These are phyloP conservation scores for Melaleuca alternifolia DNA, from an alignment of 345 rosid genomes.

Conservation along the genomic window DNA sequence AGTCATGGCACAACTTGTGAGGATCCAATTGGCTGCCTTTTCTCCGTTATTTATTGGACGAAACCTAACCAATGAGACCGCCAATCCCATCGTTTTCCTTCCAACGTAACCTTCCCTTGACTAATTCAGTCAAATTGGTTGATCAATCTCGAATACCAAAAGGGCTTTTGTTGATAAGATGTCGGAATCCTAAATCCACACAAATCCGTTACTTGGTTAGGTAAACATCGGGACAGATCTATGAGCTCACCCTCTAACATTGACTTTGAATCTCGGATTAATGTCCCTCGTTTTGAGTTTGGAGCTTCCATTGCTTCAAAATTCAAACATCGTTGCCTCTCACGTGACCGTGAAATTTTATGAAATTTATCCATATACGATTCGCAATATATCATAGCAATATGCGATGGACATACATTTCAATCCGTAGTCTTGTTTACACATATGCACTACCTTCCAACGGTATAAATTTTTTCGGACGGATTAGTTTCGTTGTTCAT, in stretches of 20 bases:
- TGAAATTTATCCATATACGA: neutral
- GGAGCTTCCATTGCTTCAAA: neutral
- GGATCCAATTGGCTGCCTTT: neutral
- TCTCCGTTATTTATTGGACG: neutral
- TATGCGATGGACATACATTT: neutral
- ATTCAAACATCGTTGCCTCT: neutral
- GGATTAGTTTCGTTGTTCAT: neutral
- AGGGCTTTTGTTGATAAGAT: neutral
- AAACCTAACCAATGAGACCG: neutral
- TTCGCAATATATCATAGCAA: neutral
- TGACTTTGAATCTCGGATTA: neutral
- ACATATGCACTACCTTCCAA: accelerated
- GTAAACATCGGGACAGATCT: neutral
- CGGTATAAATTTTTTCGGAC: neutral
- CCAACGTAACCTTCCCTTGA: neutral
- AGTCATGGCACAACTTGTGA: neutral
- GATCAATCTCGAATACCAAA: neutral
- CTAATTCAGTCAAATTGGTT: neutral
- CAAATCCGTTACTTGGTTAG: neutral
- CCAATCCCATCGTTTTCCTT: neutral
- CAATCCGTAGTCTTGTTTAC: neutral
- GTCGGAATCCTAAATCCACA: neutral
- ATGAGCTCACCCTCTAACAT: neutral
- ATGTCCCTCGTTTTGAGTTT: neutral
- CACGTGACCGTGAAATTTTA: no score